Evolutionary conservation across 2,329 filamentous ascomycete species (phyloP), one percentile per base, ranked within the genome.

Genomic region (Trichoderma endophyticum): DNA sequence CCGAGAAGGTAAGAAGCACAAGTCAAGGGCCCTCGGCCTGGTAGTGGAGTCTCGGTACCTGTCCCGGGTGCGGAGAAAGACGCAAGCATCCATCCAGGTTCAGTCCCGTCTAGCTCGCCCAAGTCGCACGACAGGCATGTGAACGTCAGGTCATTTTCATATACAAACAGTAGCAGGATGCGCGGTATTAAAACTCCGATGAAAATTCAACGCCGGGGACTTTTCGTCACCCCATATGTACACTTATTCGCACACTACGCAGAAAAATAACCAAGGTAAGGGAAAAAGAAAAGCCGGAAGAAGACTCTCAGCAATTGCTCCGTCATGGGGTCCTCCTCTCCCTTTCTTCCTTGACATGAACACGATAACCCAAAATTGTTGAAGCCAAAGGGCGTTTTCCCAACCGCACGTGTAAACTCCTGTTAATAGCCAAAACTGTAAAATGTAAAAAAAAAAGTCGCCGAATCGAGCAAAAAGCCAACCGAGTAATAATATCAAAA

Each of bases 151-250:
- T 62, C 66, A 70, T 24, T 54, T 51, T 61, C 8, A n/a, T n/a
- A 54, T 21, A 60, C 57, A 14, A 1, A 14, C 30, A 34, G 24
- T 18, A 28, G 21, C 66, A 51, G 21, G 5, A 12, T 61, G 66
- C 57, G 26, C 54, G 21, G 34, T 36, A 54, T 51, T 36, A 32
- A 36, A n/a, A 24, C 30, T 51, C 21, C 57, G 39, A 26, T 66
- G 26, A 30, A 24, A 26, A 57, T 65, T 61, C 26, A 48, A 51
- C 24, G 34, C 69, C 69, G 61, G 62, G 69, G 69, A 71, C 69
- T 71, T 71, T 71, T 71, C 69, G 69, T 71, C 69, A 66, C 51
- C 62, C 61, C 57, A 43, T 60, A 66, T 54, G 69, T 71, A 71
- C 61, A 66, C 48, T 15, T 18, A 43, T 65, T 60, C 57, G 43